phyloP scores from a whole-genome alignment of 179 eudicot species.

The Beta corolliflora region DNA sequence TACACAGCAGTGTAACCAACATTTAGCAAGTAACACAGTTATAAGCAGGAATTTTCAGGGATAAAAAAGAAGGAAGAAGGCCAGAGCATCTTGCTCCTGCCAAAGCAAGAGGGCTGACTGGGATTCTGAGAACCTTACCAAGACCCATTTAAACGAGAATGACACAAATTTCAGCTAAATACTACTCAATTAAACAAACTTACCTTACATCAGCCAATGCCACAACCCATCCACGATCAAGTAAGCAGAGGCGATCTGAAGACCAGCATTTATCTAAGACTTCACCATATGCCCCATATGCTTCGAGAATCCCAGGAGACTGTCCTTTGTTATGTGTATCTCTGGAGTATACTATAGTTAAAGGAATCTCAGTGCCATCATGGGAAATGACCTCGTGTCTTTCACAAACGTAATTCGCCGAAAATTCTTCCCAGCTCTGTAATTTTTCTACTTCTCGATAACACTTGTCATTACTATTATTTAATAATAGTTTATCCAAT shows the following conservation, averaged over 20 bases:
- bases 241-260: slow-evolving; percentile 84
- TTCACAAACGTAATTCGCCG: slow-evolving; percentile 61
- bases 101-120: not conserved
- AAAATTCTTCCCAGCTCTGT: slow-evolving; percentile 52
- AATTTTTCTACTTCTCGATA: slow-evolving; percentile 29
- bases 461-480: slow-evolving; percentile 22
- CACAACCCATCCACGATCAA: slow-evolving; percentile 93
- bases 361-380: slow-evolving; percentile 72
- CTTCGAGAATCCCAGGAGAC: slow-evolving; percentile 82
- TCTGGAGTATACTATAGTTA: slow-evolving; percentile 68
- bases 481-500: slow-evolving; percentile 23
- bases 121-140: not conserved
- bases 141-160: not conserved
- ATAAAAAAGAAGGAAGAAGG: slow-evolving; percentile 2
- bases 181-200: slow-evolving; percentile 20
- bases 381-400: slow-evolving; percentile 64
- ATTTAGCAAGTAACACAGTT: not conserved
- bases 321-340: slow-evolving; percentile 41
- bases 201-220: slow-evolving; percentile 99
- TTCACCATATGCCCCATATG: slow-evolving; percentile 97
- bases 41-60: not conserved
- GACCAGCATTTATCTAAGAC: slow-evolving; percentile 83
- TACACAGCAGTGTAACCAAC: not conserved
- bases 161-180: not conserved
- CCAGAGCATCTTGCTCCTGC: not conserved